Percentiles rank a stretch among this genome's conserved stretches.
Conservation (phyloP, 2,329 filamentous ascomycete species). For the Trichophyton verrucosum region DNA sequence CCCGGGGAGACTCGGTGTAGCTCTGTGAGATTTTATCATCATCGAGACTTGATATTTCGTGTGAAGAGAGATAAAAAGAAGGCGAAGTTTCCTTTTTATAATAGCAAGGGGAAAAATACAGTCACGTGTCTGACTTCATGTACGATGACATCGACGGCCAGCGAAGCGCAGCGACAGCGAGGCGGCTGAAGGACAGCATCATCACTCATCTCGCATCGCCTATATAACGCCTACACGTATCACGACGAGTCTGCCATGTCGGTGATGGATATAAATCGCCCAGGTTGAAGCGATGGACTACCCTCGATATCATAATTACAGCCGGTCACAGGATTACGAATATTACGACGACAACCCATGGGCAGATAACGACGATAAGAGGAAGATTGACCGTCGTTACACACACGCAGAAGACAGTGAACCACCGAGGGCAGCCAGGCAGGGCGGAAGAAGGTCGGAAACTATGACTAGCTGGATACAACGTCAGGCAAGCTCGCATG, state of each 20-base stretch:
- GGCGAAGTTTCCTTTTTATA: background rate
- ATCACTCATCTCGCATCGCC: background rate
- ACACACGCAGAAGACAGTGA: background rate
- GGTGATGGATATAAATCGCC: background rate
- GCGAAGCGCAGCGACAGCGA: background rate
- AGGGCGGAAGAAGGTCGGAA: background rate
- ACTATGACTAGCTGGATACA: constrained; percentile 36
- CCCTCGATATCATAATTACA: constrained; percentile 2
- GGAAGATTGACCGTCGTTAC: background rate
- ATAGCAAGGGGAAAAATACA: background rate
- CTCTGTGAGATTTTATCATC: constrained; percentile 25
- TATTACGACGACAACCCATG: constrained; percentile 1
- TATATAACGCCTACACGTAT: background rate
- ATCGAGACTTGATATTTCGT: constrained; percentile 22
- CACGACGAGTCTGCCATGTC: background rate
- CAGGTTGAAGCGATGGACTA: background rate
- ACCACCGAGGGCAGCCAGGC: background rate
- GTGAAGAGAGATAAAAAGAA: too few relatives aligned
- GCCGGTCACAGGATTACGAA: constrained; percentile 2
- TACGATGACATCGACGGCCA: constrained; percentile 3
- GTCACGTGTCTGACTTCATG: background rate
- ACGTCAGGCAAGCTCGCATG: constrained; percentile 30
- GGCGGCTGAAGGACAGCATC: background rate
- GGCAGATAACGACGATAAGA: constrained; percentile 5
- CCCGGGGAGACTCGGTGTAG: constrained; percentile 27